Conservation (phyloP, 2,329 filamentous ascomycete species). For the Fusarium luffae region DNA sequence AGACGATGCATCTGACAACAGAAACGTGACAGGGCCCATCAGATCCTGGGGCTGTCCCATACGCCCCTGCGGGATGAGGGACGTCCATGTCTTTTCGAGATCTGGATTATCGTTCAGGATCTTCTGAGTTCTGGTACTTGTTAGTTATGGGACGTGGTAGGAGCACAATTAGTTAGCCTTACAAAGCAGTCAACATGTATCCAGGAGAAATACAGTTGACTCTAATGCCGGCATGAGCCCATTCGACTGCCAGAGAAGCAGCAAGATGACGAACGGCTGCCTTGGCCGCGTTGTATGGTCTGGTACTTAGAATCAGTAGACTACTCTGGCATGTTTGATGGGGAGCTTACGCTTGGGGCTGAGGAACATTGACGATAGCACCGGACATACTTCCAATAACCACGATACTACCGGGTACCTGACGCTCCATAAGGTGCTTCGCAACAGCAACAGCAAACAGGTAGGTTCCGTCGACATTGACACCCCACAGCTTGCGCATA, state of each 20-base stretch:
- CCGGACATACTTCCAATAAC: conserved; percentile 97
- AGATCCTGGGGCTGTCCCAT: conserved; percentile 93
- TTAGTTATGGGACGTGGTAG: background rate
- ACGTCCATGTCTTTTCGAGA: conserved; percentile 88
- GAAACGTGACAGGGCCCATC: conserved; percentile 90
- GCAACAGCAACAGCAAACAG: conserved; percentile 86
- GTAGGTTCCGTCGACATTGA: conserved; percentile 93
- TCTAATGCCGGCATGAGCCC: conserved; percentile 86
- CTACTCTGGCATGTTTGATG: no score
- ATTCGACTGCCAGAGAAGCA: conserved; percentile 89
- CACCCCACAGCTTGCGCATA: conserved; percentile 90
- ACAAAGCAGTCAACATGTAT: conserved; percentile 95
- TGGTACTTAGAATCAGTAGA: no score
- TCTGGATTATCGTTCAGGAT: conserved; percentile 97
- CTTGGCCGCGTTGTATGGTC: conserved; percentile 94
- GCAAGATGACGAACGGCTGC: conserved; percentile 90
- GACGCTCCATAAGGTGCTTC: conserved; percentile 86
- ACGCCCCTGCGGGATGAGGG: conserved; percentile 88
- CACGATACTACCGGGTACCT: conserved; percentile 84
- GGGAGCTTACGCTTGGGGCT: conserved; percentile 77
- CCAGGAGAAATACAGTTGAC: conserved; percentile 96
- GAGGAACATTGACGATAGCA: conserved; percentile 91
- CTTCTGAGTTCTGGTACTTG: conserved; percentile 77
- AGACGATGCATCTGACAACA: conserved; percentile 80
- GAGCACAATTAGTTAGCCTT: conserved; percentile 50